Evolutionary conservation across 257 asterid genomes (phyloP), one percentile per base, ranked within the genome.

Genomic region (Salvia rosmarinus): DNA sequence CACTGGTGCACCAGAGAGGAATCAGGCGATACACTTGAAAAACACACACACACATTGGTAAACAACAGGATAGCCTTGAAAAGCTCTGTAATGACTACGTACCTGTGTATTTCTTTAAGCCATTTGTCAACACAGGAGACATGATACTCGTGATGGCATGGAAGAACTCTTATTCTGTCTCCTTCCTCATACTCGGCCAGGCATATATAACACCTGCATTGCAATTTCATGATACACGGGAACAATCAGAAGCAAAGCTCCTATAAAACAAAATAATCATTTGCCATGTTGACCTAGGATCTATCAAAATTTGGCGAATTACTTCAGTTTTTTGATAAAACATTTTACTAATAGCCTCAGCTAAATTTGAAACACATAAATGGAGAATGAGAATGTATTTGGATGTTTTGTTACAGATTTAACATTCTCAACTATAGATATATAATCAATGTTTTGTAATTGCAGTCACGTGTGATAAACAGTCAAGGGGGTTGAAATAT

Each of bases 51-150:
- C 6, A 50, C 0, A 52, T 6, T n/a, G 12, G 17, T 16, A 54
- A 21, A 54, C 16, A 23, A 23, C 12, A 19, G 30, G 58, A 13
- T 51, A 17, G 28, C 16, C 13, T 47, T 50, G 28, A 2, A 17
- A 54, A 11, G 77, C n/a, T 56, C 46, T 72, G 50, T 17, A 51
- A 62, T 21, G 32, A 43, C 39, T 13, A 59, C 78, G 35, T 90
- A 93, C 98, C 98, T 94, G 25, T 89, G 98, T 70, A 89, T 84
- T 84, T 93, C 96, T 83, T 85, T 90, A 28, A 93, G 98, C 98
- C 98, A 90, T 82, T 90, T 93, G 81, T 93, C 98, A 9, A 90
- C 83, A 78, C 98, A 93, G 54, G 84, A 14, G 74, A 83, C 49
- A 75, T 93, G 98, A 78, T 72, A 90, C 81, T 93, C 97, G 13